Base-by-base conservation (phyloP, 495 filamentous ascomycete genomes). In the Patellaria atrata region DNA sequence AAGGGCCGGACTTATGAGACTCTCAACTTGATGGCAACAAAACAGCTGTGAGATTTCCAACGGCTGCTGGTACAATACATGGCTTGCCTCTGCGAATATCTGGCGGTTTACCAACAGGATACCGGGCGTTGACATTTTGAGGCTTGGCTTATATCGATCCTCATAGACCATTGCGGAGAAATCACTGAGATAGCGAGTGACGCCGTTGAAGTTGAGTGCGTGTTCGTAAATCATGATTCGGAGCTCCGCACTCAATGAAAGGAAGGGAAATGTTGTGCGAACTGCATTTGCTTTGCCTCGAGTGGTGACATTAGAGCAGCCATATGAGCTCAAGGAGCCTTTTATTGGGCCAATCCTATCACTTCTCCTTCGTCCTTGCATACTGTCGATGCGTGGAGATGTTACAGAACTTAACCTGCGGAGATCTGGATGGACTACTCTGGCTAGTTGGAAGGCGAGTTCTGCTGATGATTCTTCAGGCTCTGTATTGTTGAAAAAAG, bases 191-290 rank as follows among this genome's bases (percentile, higher is more conserved):
- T 22, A 34, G 22, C 19, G 12, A 22, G 17, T 34, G n/a, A 22
- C 19, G 16, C 32, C 32, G 17, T 34, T 8, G 32, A 34, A 34
- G 17, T 2, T 34, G 20, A 34, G 8, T 8, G 25, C 16, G 3
- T 22, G 8, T 8, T 13, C 18, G 32, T 34, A 34, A 13, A 34
- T 16, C 19, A 34, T 34, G 12, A 34, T 11, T 10, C 32, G 32
- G 1, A 34, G 16, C 19, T 34, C 32, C 5, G 32, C 17, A 8
- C 20, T 20, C 7, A 34, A 19, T 11, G 5, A 10, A 5, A 34
- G 19, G 32, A 34, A 34, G 4, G 11, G 16, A 15, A 23, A 34
- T 10, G 19, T 23, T 5, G 11, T 3, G 2, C 16, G 32, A 14
- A 18, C 14, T 12, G 32, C 32, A 20, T n/a, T n/a, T n/a, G n/a